Base-by-base conservation (phyloP, 768 basidiomycete species). In the Mrakia blollopis region DNA sequence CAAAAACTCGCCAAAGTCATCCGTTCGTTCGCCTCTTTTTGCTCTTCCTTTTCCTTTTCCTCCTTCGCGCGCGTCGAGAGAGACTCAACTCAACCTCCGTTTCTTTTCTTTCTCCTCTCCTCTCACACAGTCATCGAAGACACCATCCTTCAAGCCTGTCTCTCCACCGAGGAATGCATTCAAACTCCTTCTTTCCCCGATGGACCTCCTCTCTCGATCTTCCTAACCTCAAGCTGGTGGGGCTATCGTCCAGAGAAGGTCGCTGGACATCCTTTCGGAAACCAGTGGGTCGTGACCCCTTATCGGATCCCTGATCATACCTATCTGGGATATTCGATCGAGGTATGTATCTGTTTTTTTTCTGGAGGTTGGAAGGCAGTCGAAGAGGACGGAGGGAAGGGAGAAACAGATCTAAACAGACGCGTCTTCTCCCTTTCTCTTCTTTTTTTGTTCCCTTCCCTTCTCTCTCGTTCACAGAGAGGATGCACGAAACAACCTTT, bases 401-500 rank as follows among this genome's bases (percentile, higher is more conserved):
- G 50, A 16, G 50, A 18, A 23, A n/a, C n/a, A n/a, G n/a, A n/a
- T n/a, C n/a, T n/a, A n/a, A n/a, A 57, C 57, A n/a, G 57, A 57
- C 57, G 25, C 21, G 54, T n/a, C 54, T 54, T 2, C 9, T 9
- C 44, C 9, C 47, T 14, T 21, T 18, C 3, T 14, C 11, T 21
- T 50, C 18, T 50, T 50, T 18, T 14, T 41, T 41, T 41, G 6
- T 50, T 50, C 18, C 25, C 57, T 57, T 57, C 13, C 57, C 57
- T 57, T 2, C 25, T 23, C 25, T n/a, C 21, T 54, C 54, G 1
- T 5, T 3, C 25, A 11, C 57, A 57, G 52, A 50, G 54, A 41
- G 65, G 72, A 14, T 78, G 77, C 63, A 52, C 47, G 3, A 68
- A 70, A 28, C 32, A 32, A 5, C 73, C 67, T 21, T 44, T 78